Percentiles rank a stretch among this genome's conserved stretches.
Evolutionary conservation across 305 asterid species (phyloP).

Genomic region (Nicotiana rustica): DNA sequence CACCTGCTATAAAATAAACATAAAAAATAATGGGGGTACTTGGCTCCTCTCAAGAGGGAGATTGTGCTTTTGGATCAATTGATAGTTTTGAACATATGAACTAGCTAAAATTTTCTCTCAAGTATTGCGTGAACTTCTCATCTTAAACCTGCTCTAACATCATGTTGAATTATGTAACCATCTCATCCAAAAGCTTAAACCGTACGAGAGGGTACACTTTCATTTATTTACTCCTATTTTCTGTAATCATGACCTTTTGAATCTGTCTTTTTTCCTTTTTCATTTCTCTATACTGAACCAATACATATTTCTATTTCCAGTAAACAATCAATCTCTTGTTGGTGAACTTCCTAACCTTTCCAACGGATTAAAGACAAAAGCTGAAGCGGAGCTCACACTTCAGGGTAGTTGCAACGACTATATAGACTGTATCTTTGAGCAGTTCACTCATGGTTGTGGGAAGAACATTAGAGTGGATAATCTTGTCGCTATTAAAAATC

Average conservation of each 20-base stretch:
- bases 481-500: neutral
- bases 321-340: neutral
- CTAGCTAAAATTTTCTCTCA: too few species aligned
- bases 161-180: too few species aligned
- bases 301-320: slow-evolving; percentile 3
- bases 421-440: neutral
- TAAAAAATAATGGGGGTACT: too few species aligned
- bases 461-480: neutral
- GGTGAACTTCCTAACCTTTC: neutral
- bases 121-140: too few species aligned
- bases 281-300: neutral
- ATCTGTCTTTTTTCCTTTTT: neutral
- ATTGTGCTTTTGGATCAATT: too few species aligned
- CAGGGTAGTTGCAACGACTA: neutral
- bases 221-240: too few species aligned
- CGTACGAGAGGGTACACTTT: too few species aligned
- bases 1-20: neutral
- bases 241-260: too few species aligned
- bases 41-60: too few species aligned
- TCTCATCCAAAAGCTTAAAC: too few species aligned
- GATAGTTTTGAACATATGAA: too few species aligned
- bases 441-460: neutral
- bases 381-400: neutral
- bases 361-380: neutral
- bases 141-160: too few species aligned